These are phyloP conservation scores for Suillus clintonianus DNA, from an alignment of 768 basidiomycete genomes.

Conservation along the genomic window DNA sequence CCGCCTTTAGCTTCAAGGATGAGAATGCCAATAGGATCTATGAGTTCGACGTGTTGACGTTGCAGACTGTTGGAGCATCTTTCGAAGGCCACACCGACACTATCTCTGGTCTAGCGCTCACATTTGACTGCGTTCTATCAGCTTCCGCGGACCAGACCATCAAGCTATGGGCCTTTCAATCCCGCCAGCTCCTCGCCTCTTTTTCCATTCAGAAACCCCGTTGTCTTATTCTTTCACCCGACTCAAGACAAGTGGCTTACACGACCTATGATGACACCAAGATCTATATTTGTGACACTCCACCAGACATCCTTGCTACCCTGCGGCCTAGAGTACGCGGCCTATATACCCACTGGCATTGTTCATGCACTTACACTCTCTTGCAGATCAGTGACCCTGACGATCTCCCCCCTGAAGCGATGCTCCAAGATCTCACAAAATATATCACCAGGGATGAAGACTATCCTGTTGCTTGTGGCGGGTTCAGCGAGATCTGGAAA, in stretches of 20 bases:
- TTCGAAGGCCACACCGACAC: too few relatives aligned
- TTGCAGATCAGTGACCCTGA: too few relatives aligned
- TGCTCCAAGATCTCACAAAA: background rate
- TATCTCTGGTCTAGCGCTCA: too few relatives aligned
- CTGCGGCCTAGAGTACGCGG: too few relatives aligned
- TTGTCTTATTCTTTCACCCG: background rate
- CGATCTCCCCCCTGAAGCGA: background rate
- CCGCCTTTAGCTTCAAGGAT: background rate
- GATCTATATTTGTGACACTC: too few relatives aligned
- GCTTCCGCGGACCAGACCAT: background rate
- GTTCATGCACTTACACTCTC: too few relatives aligned
- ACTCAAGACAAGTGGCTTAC: background rate
- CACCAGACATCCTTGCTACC: background rate
- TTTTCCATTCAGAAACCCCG: background rate
- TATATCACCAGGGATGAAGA: background rate
- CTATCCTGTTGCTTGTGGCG: background rate
- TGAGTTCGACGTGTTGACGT: background rate
- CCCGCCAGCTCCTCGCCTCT: background rate
- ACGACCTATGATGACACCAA: background rate
- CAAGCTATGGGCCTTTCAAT: background rate
- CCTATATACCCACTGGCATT: background rate
- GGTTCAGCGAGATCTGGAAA: slow-evolving; percentile 2
- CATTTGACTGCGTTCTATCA: too few relatives aligned
- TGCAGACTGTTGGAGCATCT: background rate
- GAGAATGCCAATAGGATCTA: background rate